Evolutionary conservation across 352 stramenopile genomes (phyloP), one percentile per base, ranked within the genome.

Genomic region (Globisporangium splendens): DNA sequence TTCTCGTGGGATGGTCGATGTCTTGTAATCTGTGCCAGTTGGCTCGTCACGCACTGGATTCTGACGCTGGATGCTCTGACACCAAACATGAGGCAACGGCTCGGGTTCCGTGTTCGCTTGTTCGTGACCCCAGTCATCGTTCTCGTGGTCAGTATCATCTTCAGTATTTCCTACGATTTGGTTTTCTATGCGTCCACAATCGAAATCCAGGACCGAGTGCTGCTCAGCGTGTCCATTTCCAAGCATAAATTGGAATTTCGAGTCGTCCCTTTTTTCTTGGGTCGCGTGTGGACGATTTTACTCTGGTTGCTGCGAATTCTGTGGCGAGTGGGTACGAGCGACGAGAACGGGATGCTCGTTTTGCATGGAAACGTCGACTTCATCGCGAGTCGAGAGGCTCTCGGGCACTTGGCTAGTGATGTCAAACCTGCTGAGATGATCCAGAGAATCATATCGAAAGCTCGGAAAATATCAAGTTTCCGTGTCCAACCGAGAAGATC

Each of bases 41-140:
- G 54, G 52, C 47, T 74, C 7, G 65, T 60, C 57, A 38, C 67
- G 1, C 63, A 77, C 17, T 31, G 31, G 17, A 43, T 68, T 7
- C 44, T 77, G 33, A 62, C 50, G n/a, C 49, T 77, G 15, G 66
- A 77, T 17, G 62, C 57, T 15, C 51, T 71, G 22, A 68, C 63
- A 0, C 63, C 67, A 0, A 50, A n/a, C 1, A 50, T 59, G 13
- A 54, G 66, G 1, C 18, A 21, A 1, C 20, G 31, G 8, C 46
- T 73, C 0, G 38, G 52, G 18, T 59, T 70, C 11, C 49, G 39
- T 8, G 31, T 51, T 17, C 39, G 38, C 20, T 4, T 35, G 28
- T 49, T 38, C 13, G 38, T 50, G 7, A 38, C 46, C 12, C 56
- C 22, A 7, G 10, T 56, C n/a, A 1, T 35, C 28, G 7, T 35